Evolutionary conservation across 2,329 filamentous ascomycete genomes (phyloP), one percentile per base, ranked within the genome.

Genomic region (Sporothrix variecibatus): DNA sequence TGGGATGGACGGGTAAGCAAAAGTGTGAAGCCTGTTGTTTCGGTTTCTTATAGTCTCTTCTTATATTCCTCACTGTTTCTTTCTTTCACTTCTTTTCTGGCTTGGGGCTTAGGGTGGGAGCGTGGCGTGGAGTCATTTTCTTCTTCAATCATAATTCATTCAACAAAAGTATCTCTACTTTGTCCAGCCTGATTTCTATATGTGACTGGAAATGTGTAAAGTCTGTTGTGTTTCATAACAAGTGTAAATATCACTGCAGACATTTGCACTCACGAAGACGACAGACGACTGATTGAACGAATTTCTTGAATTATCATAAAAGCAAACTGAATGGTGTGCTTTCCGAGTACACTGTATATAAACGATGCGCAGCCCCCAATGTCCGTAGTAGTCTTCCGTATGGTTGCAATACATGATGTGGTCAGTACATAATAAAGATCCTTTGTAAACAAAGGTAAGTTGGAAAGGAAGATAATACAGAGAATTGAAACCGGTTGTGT

Each of bases 91-190:
- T 71, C 40, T 38, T 38, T 72, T 70, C 72, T 70, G 73, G 65
- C 71, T 75, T 60, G 23, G 73, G 71, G 31, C 68, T 68, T 64
- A 15, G 72, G 74, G 73, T 49, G 71, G 69, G 73, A 53, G 76
- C 74, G 76, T 68, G 74, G 76, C 75, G 76, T 72, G 73, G 73
- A 74, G 73, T 65, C 65, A 53, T 70, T 68, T 70, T 43, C 73
- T 70, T 70, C 43, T 68, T 77, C 76, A 40, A 20, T 49, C 43
- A 49, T 20, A 49, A 20, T 49, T 20, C 15, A 49, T 49, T 49
- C 15, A 49, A 20, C 11, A 49, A 49, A 20, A 3, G 20, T 49
- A 12, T 20, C 3, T 49, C 15, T 20, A 49, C 4, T 4, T 20
- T 15, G 43, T 43, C 34, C 34, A 34, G 34, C 8, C 34, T 34